Conservation (phyloP, 352 stramenopile genomes). For the Phytopythium mirpurense region DNA sequence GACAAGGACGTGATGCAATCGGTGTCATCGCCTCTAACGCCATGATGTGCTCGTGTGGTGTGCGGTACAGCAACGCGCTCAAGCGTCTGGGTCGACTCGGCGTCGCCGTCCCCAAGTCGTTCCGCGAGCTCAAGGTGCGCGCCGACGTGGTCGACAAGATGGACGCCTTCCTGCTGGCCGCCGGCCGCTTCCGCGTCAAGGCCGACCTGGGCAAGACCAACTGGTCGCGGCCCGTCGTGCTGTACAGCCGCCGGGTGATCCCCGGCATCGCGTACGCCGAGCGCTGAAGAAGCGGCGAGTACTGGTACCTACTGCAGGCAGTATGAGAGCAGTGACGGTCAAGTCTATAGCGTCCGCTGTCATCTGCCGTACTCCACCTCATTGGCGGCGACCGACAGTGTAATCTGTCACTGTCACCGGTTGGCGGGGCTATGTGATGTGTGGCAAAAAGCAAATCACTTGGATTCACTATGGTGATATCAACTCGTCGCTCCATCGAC, state of each 20-base stretch:
- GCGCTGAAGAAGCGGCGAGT: neutral
- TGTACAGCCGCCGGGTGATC: constrained; percentile 62
- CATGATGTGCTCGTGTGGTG: neutral
- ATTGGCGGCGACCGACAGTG: neutral
- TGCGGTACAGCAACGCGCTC: constrained; percentile 42
- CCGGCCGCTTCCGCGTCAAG: constrained; percentile 58
- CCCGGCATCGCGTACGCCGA: constrained; percentile 33
- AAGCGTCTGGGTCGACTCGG: constrained; percentile 57
- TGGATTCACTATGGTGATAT: constrained; percentile 3
- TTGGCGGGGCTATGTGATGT: neutral
- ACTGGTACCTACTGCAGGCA: too few species aligned
- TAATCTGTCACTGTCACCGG: neutral
- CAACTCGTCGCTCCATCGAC: neutral
- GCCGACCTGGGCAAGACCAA: constrained; percentile 72
- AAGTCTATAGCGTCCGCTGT: too few species aligned
- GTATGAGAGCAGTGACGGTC: too few species aligned
- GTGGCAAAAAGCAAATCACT: neutral
- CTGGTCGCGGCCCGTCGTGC: constrained; percentile 63
- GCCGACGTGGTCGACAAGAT: constrained; percentile 64
- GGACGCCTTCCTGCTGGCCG: constrained; percentile 48
- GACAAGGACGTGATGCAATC: neutral
- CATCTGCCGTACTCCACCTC: too few species aligned
- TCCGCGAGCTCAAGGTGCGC: constrained; percentile 52
- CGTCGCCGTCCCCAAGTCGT: constrained; percentile 48
- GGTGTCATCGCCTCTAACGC: constrained; percentile 3